phyloP scores from a whole-genome alignment of 2,329 filamentous ascomycete species.

The Curvularia hawaiiensis region DNA sequence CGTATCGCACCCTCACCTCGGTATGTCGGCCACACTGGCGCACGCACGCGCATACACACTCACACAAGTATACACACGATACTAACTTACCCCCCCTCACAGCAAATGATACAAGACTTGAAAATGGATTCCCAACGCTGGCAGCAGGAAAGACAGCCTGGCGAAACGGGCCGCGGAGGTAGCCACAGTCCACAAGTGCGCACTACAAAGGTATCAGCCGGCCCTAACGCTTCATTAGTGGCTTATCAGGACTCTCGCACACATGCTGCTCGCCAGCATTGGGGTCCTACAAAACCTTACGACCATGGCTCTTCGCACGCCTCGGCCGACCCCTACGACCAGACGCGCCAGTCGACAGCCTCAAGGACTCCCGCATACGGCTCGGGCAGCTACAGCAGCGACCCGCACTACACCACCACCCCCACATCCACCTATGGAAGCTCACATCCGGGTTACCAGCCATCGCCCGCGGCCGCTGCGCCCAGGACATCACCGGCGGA shows the following conservation, averaged over 20 bases:
- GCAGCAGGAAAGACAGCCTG: slow-evolving; percentile 44
- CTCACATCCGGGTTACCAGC: slow-evolving; percentile 34
- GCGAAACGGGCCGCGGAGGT: slow-evolving; percentile 52
- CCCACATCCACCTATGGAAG: slow-evolving; percentile 35
- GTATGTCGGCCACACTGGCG: slow-evolving; percentile 40
- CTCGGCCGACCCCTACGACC: slow-evolving; percentile 26
- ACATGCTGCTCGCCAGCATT: slow-evolving; percentile 51
- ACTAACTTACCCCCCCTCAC: slow-evolving; percentile 25
- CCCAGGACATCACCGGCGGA: slow-evolving; percentile 43
- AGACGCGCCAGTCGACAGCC: slow-evolving; percentile 19
- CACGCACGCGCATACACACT: neutral
- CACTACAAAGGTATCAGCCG: slow-evolving; percentile 50
- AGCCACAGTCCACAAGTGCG: slow-evolving; percentile 49
- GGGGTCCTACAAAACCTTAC: slow-evolving; percentile 43
- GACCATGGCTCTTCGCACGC: slow-evolving; percentile 19
- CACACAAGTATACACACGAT: neutral
- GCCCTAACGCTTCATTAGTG: slow-evolving; percentile 53
- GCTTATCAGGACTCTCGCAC: slow-evolving; percentile 51
- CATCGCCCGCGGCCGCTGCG: slow-evolving; percentile 27
- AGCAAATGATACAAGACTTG: slow-evolving; percentile 58
- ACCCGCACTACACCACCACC: slow-evolving; percentile 42
- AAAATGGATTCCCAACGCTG: slow-evolving; percentile 55
- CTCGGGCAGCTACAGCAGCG: slow-evolving; percentile 30
- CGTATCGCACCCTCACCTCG: slow-evolving; percentile 57
- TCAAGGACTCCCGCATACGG: slow-evolving; percentile 23